phyloP scores from a whole-genome alignment of 805 yeast genomes.

The Kodamaea neixiangensis region DNA sequence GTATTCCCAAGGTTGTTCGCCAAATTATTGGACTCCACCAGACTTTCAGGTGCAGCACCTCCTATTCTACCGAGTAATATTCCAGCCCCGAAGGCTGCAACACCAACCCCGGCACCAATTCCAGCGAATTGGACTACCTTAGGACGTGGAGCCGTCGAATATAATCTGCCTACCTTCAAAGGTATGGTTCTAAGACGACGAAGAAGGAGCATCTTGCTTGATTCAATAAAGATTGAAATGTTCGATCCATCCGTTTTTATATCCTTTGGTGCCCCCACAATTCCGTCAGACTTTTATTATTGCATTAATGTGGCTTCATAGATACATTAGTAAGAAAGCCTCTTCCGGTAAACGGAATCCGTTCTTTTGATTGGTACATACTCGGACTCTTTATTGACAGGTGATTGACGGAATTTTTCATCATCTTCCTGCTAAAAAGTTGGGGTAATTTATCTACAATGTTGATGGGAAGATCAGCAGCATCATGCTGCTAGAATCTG shows the following conservation, averaged over 20 bases:
- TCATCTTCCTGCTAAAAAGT: too few relatives aligned
- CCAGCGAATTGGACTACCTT: not conserved
- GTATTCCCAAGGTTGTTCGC: not conserved
- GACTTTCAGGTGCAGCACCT: not conserved
- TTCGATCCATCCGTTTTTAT: not conserved
- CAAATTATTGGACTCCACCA: not conserved
- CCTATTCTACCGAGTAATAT: not conserved
- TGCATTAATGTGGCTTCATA: not conserved
- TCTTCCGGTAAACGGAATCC: not conserved
- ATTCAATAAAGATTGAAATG: not conserved
- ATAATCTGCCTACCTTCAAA: not conserved
- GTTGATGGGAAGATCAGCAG: too few relatives aligned
- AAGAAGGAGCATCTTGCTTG: not conserved
- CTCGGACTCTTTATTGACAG: not conserved
- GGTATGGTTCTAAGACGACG: not conserved
- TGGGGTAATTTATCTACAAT: too few relatives aligned
- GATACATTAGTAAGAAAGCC: not conserved
- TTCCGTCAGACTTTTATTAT: not conserved
- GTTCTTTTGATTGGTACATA: not conserved
- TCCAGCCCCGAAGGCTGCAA: not conserved
- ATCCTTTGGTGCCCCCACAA: not conserved
- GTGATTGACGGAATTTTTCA: not conserved
- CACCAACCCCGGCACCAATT: not conserved
- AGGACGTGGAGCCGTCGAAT: not conserved
- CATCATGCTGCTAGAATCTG: too few relatives aligned